Conservation (phyloP, 2,329 filamentous ascomycete genomes). For the Phialophora tarda region DNA sequence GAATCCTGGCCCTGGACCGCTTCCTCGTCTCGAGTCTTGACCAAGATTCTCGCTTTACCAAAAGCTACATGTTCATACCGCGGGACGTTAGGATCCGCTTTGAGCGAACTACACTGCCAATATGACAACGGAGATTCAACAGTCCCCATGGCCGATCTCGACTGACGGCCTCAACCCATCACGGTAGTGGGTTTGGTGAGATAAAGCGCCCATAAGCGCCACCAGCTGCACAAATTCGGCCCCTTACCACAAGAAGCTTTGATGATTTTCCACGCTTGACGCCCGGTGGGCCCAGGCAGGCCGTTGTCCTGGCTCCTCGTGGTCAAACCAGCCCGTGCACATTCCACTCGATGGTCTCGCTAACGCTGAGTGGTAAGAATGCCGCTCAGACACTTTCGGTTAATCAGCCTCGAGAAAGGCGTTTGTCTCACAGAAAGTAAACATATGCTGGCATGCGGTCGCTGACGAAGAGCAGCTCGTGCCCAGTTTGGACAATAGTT, state of each 20-base stretch:
- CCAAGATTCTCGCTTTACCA: background rate
- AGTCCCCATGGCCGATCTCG: background rate
- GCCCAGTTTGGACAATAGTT: background rate
- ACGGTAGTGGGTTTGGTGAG: background rate
- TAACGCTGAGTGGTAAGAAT: constrained; percentile 34
- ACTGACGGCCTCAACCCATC: background rate
- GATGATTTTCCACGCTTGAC: constrained; percentile 12
- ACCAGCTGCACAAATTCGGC: background rate
- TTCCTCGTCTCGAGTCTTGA: background rate
- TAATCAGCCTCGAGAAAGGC: constrained; percentile 3
- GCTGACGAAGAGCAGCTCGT: background rate
- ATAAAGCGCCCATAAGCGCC: constrained; percentile 13
- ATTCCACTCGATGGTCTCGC: constrained; percentile 27
- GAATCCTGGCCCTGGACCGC: background rate
- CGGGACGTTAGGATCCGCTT: background rate
- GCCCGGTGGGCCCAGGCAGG: constrained; percentile 23
- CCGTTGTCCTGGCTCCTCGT: constrained; percentile 4
- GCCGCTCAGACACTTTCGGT: constrained; percentile 25
- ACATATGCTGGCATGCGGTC: constrained; percentile 7
- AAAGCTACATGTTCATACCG: background rate
- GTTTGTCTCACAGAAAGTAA: constrained; percentile 7
- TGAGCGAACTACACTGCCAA: background rate
- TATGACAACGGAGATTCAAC: background rate
- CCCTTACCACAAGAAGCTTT: constrained; percentile 22
- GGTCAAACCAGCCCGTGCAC: constrained; percentile 17